These are phyloP conservation scores for Fusarium proliferatum DNA, from an alignment of 2,329 filamentous ascomycete genomes.

Conservation along the genomic window DNA sequence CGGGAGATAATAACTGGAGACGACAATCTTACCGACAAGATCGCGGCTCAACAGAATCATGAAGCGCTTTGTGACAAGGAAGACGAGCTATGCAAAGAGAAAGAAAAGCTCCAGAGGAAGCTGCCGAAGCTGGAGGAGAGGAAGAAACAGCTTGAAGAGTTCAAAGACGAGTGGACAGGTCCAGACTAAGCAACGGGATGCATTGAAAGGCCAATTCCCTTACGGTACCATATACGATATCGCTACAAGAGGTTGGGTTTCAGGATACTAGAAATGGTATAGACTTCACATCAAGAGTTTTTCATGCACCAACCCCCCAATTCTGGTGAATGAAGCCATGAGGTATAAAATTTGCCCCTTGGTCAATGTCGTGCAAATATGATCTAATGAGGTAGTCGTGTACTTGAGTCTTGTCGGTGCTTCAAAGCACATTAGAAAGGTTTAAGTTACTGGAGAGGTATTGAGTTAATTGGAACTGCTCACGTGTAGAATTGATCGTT, in stretches of 20 bases:
- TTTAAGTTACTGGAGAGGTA: fast-evolving
- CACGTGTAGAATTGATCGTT: fast-evolving
- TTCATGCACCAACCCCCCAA: fast-evolving
- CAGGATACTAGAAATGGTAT: fast-evolving
- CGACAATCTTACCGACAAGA: no score
- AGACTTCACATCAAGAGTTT: fast-evolving
- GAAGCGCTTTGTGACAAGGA: no score
- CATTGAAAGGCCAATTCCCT: no score
- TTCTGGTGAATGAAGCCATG: fast-evolving
- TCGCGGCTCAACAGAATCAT: no score
- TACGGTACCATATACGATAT: no score
- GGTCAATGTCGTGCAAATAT: fast-evolving
- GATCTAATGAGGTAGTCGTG: fast-evolving
- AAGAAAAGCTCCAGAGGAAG: no score
- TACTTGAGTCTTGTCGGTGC: neutral
- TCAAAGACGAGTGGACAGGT: no score
- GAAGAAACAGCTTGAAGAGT: no score
- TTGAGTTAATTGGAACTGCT: neutral
- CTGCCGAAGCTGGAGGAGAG: neutral
- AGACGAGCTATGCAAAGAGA: no score
- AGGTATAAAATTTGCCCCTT: fast-evolving
- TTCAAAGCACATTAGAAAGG: fast-evolving
- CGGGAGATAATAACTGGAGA: no score
- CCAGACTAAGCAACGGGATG: neutral
- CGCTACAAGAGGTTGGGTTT: fast-evolving